Evolutionary conservation across 352 stramenopile species (phyloP).

Genomic region (Globisporangium parvum): DNA sequence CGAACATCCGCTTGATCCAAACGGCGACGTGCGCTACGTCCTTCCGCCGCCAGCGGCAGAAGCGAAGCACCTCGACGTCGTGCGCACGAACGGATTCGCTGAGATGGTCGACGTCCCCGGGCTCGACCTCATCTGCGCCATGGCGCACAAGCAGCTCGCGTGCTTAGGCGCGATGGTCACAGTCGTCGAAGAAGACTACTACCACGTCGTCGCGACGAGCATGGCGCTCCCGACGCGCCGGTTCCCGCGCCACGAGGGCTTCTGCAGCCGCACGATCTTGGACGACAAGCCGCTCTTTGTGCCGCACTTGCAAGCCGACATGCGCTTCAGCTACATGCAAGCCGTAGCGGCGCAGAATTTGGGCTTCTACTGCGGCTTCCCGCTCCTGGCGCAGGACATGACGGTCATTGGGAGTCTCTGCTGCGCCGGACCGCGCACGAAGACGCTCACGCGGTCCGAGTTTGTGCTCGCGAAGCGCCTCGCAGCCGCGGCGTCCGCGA

Average conservation of each 20-base stretch:
- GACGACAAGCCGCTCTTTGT: constrained; percentile 49
- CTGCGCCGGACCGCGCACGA: constrained; percentile 43
- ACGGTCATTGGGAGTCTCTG: constrained; percentile 54
- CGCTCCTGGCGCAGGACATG: constrained; percentile 32
- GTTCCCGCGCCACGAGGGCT: constrained; percentile 50
- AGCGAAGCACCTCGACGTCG: background rate
- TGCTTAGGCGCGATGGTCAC: constrained; percentile 58
- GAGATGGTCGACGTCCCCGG: background rate
- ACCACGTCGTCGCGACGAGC: constrained; percentile 43
- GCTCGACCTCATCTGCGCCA: constrained; percentile 44
- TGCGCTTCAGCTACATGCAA: constrained; percentile 46
- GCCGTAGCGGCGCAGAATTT: constrained; percentile 25
- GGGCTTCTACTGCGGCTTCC: constrained; percentile 78
- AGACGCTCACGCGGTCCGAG: constrained; percentile 46
- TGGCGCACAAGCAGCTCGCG: constrained; percentile 46
- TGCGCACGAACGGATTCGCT: background rate
- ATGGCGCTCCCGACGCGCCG: constrained; percentile 15
- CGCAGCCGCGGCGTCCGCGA: constrained; percentile 41
- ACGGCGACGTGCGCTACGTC: background rate
- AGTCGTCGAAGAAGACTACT: constrained; percentile 42
- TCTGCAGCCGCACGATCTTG: constrained; percentile 64
- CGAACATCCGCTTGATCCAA: constrained; percentile 2
- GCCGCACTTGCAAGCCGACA: constrained; percentile 45
- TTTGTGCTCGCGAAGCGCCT: constrained; percentile 47
- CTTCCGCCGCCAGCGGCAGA: no score